Base-by-base conservation (phyloP, 805 yeast genomes). In the Suhomyces sp. region DNA sequence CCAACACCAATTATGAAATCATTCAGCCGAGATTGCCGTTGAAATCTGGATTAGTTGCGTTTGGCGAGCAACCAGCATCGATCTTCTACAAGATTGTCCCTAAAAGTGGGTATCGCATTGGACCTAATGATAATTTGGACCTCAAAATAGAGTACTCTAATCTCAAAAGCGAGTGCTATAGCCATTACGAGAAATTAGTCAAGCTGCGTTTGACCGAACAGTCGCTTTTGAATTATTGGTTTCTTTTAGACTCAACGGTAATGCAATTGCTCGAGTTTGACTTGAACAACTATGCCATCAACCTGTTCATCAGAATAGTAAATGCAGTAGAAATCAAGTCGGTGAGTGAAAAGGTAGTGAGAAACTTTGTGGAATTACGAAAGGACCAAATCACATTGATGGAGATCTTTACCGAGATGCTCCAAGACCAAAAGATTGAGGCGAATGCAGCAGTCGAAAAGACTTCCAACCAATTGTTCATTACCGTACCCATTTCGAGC, bases 51-150 rank as follows among this genome's bases (percentile, higher is more conserved):
- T 44, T 81, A 7, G 68, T 87, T 19, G 86, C 88, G 0, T 83
- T 80, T 61, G 81, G 81, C 6, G 91, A 86, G n/a, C 92, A 88
- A 55, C 87, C 90, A 0, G 83, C 84, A 0, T 79, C 82, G 2
- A 80, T 77, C 46, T 82, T 86, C 53, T 89, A 81, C 68, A 74
- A 77, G 50, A 75, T 88, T n/a, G 56, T 54, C 0, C 68, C 73
- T 1, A 54, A 58, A 3, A 47, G 54, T 2, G 54, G 48, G 13
- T 60, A 64, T 46, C 63, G 49, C 5, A 50, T 63, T 10, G 54
- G 52, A 1, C 50, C 62, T 4, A 57, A 68, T 2, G 82, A 79
- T 36, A 60, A 68, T 10, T 68, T 84, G 48, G 69, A 69, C 10
- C 65, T 86, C 48, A 60, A 57, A 2, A 73, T 85, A 27, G 59